A percentile compares a stretch with the other conserved stretches of the same genome.
Conservation (phyloP, 768 basidiomycete genomes). For the Mycena indigotica region DNA sequence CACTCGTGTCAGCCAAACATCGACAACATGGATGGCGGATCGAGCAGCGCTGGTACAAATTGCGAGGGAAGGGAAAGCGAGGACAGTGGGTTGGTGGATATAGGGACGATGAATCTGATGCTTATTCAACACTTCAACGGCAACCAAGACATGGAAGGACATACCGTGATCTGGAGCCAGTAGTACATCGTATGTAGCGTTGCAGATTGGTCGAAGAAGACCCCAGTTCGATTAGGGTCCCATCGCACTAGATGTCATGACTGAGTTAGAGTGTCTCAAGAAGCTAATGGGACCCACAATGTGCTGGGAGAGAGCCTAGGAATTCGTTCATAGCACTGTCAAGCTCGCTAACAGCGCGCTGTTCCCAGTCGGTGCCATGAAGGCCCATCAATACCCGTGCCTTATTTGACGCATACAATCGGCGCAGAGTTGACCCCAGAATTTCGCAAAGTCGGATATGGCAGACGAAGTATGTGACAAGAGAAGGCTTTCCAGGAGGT, state of each 20-base stretch:
- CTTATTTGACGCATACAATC: slow-evolving; percentile 51
- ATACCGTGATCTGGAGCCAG: slow-evolving; percentile 43
- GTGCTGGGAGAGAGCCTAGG: slow-evolving; percentile 60
- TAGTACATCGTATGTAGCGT: slow-evolving; percentile 44
- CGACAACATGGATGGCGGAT: slow-evolving; percentile 46
- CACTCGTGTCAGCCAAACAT: slow-evolving; percentile 24
- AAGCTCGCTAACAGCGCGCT: slow-evolving; percentile 57
- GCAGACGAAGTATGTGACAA: slow-evolving; percentile 53
- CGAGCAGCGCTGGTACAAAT: slow-evolving; percentile 57
- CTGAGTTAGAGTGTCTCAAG: neutral
- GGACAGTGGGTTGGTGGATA: slow-evolving; percentile 37
- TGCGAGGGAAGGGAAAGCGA: slow-evolving; percentile 47
- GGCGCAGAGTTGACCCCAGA: slow-evolving; percentile 60
- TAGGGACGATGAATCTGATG: slow-evolving; percentile 48
- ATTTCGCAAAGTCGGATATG: slow-evolving; percentile 64
- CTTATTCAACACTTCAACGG: slow-evolving; percentile 38
- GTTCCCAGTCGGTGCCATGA: slow-evolving; percentile 59
- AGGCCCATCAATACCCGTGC: slow-evolving; percentile 41
- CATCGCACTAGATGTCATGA: slow-evolving; percentile 23
- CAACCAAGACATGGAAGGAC: slow-evolving; percentile 32
- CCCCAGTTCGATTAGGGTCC: slow-evolving; percentile 28
- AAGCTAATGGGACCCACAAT: slow-evolving; percentile 39
- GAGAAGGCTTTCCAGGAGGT: slow-evolving; percentile 59
- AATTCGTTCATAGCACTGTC: slow-evolving; percentile 65
- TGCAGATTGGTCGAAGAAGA: slow-evolving; percentile 42